phyloP scores from a whole-genome alignment of 208 protist species.

The Herpetomonas tarakana region DNA sequence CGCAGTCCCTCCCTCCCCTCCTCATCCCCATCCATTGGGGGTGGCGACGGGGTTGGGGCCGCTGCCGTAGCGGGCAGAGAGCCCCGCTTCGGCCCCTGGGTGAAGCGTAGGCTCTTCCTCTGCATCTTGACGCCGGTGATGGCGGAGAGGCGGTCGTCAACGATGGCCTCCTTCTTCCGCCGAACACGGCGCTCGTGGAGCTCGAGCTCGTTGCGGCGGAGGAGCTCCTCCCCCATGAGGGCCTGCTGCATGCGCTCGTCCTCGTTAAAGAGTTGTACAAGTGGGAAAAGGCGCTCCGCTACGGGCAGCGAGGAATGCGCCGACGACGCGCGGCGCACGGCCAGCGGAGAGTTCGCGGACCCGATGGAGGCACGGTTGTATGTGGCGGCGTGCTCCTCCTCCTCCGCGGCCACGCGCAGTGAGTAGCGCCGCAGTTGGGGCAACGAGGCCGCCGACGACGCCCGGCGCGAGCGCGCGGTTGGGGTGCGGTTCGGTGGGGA shows the following conservation, averaged over 20 bases:
- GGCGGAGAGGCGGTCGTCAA: too few species aligned
- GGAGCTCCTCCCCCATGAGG: conserved; percentile 38
- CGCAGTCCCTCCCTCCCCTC: too few species aligned
- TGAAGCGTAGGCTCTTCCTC: too few species aligned
- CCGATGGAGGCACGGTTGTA: not conserved
- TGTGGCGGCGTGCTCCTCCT: not conserved
- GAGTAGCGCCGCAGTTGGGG: not conserved
- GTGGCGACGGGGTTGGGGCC: too few species aligned
- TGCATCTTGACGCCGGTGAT: too few species aligned
- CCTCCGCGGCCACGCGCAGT: not conserved
- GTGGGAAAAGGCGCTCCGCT: conserved; percentile 18
- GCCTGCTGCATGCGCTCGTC: conserved; percentile 22
- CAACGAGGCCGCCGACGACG: not conserved
- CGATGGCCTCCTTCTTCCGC: conserved; percentile 7
- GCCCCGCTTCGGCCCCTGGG: too few species aligned
- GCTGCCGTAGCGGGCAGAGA: too few species aligned
- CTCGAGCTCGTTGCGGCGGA: conserved; percentile 33
- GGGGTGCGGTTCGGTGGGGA: not conserved
- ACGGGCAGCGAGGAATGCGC: conserved; percentile 6
- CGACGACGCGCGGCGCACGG: not conserved
- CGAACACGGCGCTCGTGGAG: conserved; percentile 19
- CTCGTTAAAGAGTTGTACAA: conserved; percentile 23
- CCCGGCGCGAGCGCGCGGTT: not conserved
- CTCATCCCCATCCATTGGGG: too few species aligned
- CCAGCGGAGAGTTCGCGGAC: not conserved